Evolutionary conservation across 768 basidiomycete species (phyloP).

Genomic region (Tephrocybe sp.): DNA sequence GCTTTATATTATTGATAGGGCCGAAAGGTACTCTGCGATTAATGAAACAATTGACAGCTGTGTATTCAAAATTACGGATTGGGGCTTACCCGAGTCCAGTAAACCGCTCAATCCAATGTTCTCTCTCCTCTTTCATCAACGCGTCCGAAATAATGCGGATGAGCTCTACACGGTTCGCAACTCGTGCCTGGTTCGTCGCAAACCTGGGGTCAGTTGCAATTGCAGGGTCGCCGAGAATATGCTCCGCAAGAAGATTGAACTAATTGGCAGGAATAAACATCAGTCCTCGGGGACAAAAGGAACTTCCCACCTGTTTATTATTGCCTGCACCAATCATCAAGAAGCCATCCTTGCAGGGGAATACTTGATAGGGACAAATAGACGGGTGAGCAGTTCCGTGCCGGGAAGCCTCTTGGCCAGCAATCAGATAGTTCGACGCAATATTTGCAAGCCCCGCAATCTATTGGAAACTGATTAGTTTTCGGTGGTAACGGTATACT

Average conservation of each 20-base stretch:
- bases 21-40: conserved; percentile 71
- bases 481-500: not conserved
- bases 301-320: conserved; percentile 65
- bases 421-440: conserved; percentile 89
- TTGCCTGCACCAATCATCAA: conserved; percentile 95
- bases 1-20: conserved; percentile 88
- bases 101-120: conserved; percentile 75
- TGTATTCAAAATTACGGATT: not conserved
- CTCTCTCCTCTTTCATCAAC: conserved; percentile 56
- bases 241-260: conserved; percentile 69
- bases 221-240: conserved; percentile 60
- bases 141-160: conserved; percentile 64
- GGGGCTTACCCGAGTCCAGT: conserved; percentile 71
- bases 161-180: conserved; percentile 71
- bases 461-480: conserved; percentile 33
- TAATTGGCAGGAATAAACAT: conserved; percentile 26
- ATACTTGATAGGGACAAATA: conserved; percentile 91
- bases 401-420: conserved; percentile 77
- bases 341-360: conserved; percentile 84
- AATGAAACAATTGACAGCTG: not conserved
- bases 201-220: conserved; percentile 65
- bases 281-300: not conserved
- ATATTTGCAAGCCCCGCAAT: conserved; percentile 91
- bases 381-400: conserved; percentile 95
- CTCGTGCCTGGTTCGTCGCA: conserved; percentile 72